These are phyloP conservation scores for Leccinum ponderosum DNA, from an alignment of 1,284 basidiomycete species.

Conservation along the genomic window DNA sequence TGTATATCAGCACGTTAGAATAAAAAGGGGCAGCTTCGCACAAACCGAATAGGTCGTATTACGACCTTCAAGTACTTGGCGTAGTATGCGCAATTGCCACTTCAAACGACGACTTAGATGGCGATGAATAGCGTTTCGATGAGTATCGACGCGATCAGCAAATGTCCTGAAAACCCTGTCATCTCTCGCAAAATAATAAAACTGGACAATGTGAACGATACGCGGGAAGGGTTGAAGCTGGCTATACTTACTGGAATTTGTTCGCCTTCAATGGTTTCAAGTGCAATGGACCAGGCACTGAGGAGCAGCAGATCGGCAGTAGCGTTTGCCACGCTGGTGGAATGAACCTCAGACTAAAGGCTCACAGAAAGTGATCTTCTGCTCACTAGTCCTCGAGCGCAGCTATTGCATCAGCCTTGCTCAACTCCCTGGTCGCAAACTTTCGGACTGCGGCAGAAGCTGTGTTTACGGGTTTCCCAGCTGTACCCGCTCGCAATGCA, in stretches of 20 bases:
- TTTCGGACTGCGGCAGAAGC: slow-evolving; percentile 67
- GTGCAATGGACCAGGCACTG: slow-evolving; percentile 66
- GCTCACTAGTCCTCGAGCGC: slow-evolving; percentile 81
- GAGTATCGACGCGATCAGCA: slow-evolving; percentile 54
- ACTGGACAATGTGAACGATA: slow-evolving; percentile 40
- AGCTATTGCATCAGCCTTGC: slow-evolving; percentile 73
- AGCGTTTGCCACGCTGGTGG: slow-evolving; percentile 71
- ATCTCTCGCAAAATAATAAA: slow-evolving; percentile 79
- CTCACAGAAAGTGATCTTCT: not conserved
- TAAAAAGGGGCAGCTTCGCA: slow-evolving; percentile 5
- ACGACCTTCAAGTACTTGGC: slow-evolving; percentile 62
- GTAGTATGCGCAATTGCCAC: slow-evolving; percentile 70
- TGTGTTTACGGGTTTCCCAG: slow-evolving; percentile 65
- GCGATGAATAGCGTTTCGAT: slow-evolving; percentile 51
- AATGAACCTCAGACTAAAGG: not conserved
- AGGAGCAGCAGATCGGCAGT: slow-evolving; percentile 74
- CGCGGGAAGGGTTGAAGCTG: not conserved
- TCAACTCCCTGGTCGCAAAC: slow-evolving; percentile 76
- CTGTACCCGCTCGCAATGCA: slow-evolving; percentile 60
- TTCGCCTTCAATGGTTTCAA: slow-evolving; percentile 53
- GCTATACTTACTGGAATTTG: slow-evolving; percentile 58
- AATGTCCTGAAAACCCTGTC: slow-evolving; percentile 77
- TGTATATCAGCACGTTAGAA: slow-evolving; percentile 7
- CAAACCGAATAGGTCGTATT: slow-evolving; percentile 63
- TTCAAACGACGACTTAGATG: slow-evolving; percentile 55